Conservation (phyloP, 2,329 filamentous ascomycete genomes). For the Fusarium heterosporum region DNA sequence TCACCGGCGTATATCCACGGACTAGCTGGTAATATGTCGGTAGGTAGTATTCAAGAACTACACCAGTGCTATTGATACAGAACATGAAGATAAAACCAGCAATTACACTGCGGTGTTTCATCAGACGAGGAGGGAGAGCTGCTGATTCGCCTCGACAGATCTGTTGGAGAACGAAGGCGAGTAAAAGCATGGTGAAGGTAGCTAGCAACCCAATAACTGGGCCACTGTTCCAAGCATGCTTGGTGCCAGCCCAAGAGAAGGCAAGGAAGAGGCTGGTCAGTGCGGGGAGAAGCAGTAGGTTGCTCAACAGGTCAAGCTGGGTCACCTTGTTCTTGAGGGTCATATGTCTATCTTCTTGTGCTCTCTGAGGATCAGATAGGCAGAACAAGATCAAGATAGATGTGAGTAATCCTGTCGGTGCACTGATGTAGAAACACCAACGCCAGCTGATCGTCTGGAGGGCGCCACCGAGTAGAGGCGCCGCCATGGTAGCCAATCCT, state of each 20-base stretch:
- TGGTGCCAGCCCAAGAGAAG: conserved; percentile 59
- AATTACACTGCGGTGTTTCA: conserved; percentile 54
- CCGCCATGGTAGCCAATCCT: conserved; percentile 32
- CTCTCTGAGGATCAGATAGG: conserved; percentile 2
- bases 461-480: conserved; percentile 46
- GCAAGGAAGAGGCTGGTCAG: conserved; percentile 60
- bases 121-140: conserved; percentile 57
- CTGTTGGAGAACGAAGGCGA: not conserved
- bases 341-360: rapidly evolving
- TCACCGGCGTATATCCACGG: conserved; percentile 52
- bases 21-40: conserved; percentile 58
- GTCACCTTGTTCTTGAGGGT: not conserved
- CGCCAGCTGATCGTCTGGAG: conserved; percentile 49
- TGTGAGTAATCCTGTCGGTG: conserved; percentile 38
- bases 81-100: conserved; percentile 51
- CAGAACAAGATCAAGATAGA: conserved; percentile 13
- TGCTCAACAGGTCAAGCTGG: conserved; percentile 42
- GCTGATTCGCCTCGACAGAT: conserved; percentile 38
- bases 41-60: conserved; percentile 51
- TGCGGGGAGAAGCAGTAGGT: conserved; percentile 44
- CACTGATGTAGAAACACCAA: conserved; percentile 53
- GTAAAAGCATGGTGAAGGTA: not conserved
- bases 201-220: conserved; percentile 48
- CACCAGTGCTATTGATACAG: conserved; percentile 51
- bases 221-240: conserved; percentile 43